Conservation (phyloP, 1,284 basidiomycete genomes). For the Laetiporus sulphureus region DNA sequence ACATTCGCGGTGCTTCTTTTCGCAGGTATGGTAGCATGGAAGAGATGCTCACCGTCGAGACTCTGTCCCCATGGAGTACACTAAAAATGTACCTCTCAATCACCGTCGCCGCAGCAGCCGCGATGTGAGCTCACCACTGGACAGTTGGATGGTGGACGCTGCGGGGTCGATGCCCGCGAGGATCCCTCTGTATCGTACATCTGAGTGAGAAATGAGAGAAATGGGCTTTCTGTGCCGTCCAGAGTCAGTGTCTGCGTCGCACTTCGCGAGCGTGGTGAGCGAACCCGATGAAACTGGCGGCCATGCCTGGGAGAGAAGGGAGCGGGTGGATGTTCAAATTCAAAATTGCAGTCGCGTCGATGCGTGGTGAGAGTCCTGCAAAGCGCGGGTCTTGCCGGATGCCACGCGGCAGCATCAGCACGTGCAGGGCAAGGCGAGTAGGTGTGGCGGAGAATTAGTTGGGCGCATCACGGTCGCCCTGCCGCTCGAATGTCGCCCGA, state of each 20-base stretch:
- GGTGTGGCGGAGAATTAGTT: no score
- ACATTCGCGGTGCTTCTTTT: constrained; percentile 65
- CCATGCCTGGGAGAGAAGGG: constrained; percentile 38
- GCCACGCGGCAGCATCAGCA: no score
- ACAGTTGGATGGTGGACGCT: constrained; percentile 81
- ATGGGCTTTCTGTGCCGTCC: constrained; percentile 66
- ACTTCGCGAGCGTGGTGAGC: constrained; percentile 11
- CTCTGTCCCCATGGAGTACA: constrained; percentile 87
- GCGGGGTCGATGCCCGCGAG: constrained; percentile 79
- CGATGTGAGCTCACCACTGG: constrained; percentile 55
- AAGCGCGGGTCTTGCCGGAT: not conserved
- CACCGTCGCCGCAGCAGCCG: constrained; percentile 1
- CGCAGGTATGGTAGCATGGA: constrained; percentile 14
- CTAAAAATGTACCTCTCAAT: constrained; percentile 30
- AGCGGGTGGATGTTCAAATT: constrained; percentile 1
- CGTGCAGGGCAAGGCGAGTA: no score
- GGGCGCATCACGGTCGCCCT: no score
- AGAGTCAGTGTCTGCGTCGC: constrained; percentile 11
- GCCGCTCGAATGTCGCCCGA: no score
- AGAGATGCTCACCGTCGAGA: constrained; percentile 61
- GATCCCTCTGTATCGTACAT: constrained; percentile 86
- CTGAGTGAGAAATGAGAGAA: constrained; percentile 84
- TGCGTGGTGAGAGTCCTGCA: not conserved
- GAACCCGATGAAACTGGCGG: constrained; percentile 68
- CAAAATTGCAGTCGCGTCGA: constrained; percentile 5